These are phyloP conservation scores for Spathaspora gorwiae DNA, from an alignment of 805 yeast genomes.

Conservation along the genomic window DNA sequence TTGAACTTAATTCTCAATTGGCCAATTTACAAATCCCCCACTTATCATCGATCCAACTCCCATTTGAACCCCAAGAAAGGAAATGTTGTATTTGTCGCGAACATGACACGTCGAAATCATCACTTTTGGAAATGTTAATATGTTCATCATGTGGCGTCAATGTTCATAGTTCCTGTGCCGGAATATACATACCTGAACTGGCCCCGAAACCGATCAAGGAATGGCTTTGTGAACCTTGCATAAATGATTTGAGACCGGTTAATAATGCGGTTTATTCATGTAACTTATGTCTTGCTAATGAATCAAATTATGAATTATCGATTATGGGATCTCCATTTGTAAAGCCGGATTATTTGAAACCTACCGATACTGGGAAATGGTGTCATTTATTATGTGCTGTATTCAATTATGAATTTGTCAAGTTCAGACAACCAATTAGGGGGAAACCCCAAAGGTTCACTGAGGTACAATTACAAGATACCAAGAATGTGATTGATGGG, in stretches of 20 bases:
- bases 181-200: slow-evolving; percentile 25
- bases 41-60: slow-evolving; percentile 11
- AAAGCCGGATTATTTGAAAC: slow-evolving; percentile 61
- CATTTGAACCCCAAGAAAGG: slow-evolving; percentile 21
- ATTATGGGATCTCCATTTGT: slow-evolving; percentile 37
- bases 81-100: slow-evolving; percentile 59
- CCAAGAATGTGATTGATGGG: slow-evolving; percentile 10
- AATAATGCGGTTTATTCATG: slow-evolving; percentile 58
- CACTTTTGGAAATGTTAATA: slow-evolving; percentile 36
- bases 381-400: slow-evolving; percentile 71
- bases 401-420: slow-evolving; percentile 41
- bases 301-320: slow-evolving; percentile 43
- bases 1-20: slow-evolving; percentile 21
- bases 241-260: slow-evolving; percentile 61
- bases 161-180: slow-evolving; percentile 72
- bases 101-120: slow-evolving; percentile 19
- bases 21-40: slow-evolving; percentile 15
- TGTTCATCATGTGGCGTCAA: slow-evolving; percentile 66
- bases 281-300: slow-evolving; percentile 57
- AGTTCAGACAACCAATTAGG: slow-evolving; percentile 6
- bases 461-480: neutral
- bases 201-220: slow-evolving; percentile 27
- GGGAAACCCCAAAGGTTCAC: neutral
- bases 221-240: slow-evolving; percentile 82
- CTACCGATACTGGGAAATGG: slow-evolving; percentile 64